Base-by-base conservation (phyloP, 2,329 filamentous ascomycete species). In the Apiospora kogelbergensis region DNA sequence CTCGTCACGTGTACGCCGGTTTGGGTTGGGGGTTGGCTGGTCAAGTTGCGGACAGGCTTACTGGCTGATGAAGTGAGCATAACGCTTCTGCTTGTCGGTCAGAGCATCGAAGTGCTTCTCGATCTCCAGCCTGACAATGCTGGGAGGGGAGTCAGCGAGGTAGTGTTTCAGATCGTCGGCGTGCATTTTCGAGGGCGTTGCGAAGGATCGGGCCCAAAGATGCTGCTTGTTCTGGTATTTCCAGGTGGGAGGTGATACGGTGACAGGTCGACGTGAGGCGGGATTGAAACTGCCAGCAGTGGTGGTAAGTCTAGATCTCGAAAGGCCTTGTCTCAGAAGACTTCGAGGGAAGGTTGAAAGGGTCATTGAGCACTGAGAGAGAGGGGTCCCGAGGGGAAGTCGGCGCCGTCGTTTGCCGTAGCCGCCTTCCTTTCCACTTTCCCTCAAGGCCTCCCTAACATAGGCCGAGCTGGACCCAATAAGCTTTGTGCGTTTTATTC, bases 31-130 rank as follows among this genome's bases (percentile, higher is more conserved):
- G 42, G 42, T 45, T 13, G 42, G 7, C 5, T 13, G 42, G 7
- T 2, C 3, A 3, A n/a, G 7, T 13, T n/a, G 30, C 20, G 17
- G 53, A 6, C 30, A 15, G 53, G 53, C 53, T 74, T 85, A 93
- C 91, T 88, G 89, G 87, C 91, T 93, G 78, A 97, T 93, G 78
- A 91, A 94, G 82, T 98, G 95, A 72, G 95, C 93, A 85, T 98
- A 98, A 78, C 92, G 90, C 84, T 95, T 94, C 83, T 97, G 89
- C 78, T 92, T 85, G 76, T 93, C 88, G 67, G 83, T 86, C 71
- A 96, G 81, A 44, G 90, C 89, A 68, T 95, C 92, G 76, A 98
- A 99, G 82, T 98, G 95, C 78, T 94, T 93, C 82, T 94, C 94
- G 79, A 98, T 96, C 79, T 94, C 91, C 65, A 99, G 88, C 64